Evolutionary conservation across 257 asterid species (phyloP).

Genomic region (Forsythia suspensa): DNA sequence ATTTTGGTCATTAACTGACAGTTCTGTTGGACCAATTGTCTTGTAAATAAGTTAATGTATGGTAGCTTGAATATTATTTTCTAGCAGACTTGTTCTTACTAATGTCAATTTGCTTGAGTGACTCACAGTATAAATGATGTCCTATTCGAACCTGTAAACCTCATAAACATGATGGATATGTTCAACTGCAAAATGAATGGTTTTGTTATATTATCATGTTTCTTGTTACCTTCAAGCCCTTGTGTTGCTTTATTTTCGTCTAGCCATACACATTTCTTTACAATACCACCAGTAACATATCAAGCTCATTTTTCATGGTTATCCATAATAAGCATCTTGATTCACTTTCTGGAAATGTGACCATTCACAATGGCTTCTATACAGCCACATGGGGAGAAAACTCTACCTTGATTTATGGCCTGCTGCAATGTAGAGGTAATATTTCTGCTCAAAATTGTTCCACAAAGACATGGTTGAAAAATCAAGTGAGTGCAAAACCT

Average conservation of each 20-base stretch:
- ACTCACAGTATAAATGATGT: too few relatives aligned
- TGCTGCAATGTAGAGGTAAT: background rate
- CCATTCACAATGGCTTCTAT: background rate
- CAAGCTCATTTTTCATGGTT: background rate
- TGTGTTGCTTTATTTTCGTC: background rate
- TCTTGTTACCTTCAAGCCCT: background rate
- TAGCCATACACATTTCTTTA: background rate
- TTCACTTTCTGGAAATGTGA: background rate
- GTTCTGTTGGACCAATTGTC: too few relatives aligned
- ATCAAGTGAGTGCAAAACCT: background rate
- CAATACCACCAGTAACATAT: background rate
- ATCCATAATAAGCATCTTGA: background rate
- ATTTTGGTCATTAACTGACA: too few relatives aligned
- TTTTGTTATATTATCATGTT: background rate
- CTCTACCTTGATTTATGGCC: background rate
- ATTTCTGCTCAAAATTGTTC: background rate
- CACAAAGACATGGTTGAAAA: background rate
- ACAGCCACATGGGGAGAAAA: background rate
- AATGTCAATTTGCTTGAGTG: too few relatives aligned
- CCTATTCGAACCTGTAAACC: too few relatives aligned
- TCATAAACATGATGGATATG: background rate
- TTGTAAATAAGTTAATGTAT: too few relatives aligned
- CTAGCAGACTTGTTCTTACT: too few relatives aligned
- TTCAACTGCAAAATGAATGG: background rate
- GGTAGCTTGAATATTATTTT: too few relatives aligned